phyloP scores from a whole-genome alignment of 768 basidiomycete species.

The Lactarius evosmus region DNA sequence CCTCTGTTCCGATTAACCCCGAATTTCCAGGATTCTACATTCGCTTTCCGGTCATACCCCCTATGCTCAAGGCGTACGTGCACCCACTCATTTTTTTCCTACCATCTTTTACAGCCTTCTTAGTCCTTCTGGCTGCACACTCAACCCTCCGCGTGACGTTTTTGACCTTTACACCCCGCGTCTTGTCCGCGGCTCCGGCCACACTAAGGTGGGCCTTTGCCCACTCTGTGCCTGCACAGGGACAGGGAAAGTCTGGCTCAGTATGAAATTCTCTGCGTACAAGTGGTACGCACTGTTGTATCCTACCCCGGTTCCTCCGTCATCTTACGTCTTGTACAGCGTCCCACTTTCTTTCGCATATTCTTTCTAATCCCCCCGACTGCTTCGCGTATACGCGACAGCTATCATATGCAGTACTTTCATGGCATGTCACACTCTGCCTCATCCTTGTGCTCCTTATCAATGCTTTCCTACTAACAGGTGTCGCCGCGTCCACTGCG shows the following conservation, averaged over 20 bases:
- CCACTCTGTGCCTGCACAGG: conserved; percentile 76
- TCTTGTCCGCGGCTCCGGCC: conserved; percentile 66
- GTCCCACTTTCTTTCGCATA: not conserved
- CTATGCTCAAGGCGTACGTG: conserved; percentile 13
- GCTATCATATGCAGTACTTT: conserved; percentile 80
- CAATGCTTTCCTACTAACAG: conserved; percentile 36
- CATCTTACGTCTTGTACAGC: conserved; percentile 12
- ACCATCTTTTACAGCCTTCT: not conserved
- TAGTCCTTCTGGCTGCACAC: conserved; percentile 41
- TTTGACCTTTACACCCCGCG: conserved; percentile 78
- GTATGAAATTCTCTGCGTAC: conserved; percentile 78
- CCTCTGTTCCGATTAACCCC: conserved; percentile 43
- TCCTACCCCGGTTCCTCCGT: not conserved
- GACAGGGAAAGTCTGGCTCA: conserved; percentile 63
- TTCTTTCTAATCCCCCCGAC: not conserved
- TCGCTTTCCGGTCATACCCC: conserved; percentile 59
- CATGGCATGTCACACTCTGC: conserved; percentile 50
- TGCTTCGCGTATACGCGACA: conserved; percentile 30
- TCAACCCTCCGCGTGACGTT: conserved; percentile 56
- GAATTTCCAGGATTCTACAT: conserved; percentile 65
- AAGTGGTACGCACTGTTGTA: conserved; percentile 55
- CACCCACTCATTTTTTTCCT: not conserved
- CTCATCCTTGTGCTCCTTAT: not conserved
- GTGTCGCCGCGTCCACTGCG: conserved; percentile 65
- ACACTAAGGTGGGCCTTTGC: conserved; percentile 70